These are phyloP conservation scores for Crithidia fasciculata DNA, from an alignment of 208 protist genomes.

Conservation along the genomic window DNA sequence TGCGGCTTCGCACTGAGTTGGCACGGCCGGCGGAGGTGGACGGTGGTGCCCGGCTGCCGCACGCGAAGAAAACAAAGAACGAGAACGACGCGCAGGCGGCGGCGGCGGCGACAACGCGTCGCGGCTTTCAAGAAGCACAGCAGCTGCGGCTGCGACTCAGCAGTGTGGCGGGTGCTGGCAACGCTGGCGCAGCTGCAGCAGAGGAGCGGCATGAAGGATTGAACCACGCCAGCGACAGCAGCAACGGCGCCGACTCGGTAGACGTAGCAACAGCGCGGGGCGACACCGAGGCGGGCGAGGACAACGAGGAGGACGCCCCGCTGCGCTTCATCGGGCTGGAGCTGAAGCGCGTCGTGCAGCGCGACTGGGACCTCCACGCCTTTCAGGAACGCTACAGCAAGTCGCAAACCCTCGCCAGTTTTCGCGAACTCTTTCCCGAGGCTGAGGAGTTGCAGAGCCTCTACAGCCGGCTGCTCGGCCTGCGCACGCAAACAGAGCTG, in stretches of 20 bases:
- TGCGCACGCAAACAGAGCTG: slow-evolving; percentile 79
- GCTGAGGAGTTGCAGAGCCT: slow-evolving; percentile 82
- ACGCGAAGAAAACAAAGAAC: slow-evolving; percentile 36
- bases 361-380: slow-evolving; percentile 56
- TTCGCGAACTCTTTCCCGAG: slow-evolving; percentile 78
- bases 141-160: slow-evolving; percentile 5
- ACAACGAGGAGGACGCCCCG: slow-evolving; percentile 16
- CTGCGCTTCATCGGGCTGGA: slow-evolving; percentile 77
- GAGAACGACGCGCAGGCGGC: slow-evolving; percentile 32
- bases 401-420: slow-evolving; percentile 54
- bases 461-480: slow-evolving; percentile 68
- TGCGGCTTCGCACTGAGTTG: no score
- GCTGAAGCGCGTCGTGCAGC: slow-evolving; percentile 76
- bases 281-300: slow-evolving; percentile 21
- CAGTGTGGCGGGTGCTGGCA: not conserved
- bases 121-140: slow-evolving; percentile 19
- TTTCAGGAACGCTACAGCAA: slow-evolving; percentile 80
- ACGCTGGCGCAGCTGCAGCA: not conserved
- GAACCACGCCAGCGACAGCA: no score
- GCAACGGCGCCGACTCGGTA: not conserved
- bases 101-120: slow-evolving; percentile 19
- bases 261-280: slow-evolving; percentile 5
- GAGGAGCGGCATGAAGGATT: not conserved
- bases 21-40: not conserved
- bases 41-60: slow-evolving; percentile 18